phyloP scores from a whole-genome alignment of 352 stramenopile genomes.

The Phytophthora nicotianae region DNA sequence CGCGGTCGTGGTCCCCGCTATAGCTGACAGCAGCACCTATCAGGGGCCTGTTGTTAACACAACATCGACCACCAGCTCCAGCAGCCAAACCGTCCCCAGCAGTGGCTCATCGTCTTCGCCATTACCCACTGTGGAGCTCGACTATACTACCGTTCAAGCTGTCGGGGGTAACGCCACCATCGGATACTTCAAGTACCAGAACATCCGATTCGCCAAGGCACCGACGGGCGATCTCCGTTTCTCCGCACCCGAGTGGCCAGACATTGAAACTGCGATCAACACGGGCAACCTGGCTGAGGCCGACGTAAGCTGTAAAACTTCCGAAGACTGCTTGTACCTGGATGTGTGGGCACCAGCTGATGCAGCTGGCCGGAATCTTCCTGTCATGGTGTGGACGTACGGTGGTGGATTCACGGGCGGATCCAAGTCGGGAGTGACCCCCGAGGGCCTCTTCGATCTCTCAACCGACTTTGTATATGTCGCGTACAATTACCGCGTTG shows the following conservation, averaged over 20 bases:
- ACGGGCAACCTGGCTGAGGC: conserved; percentile 34
- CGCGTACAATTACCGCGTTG: conserved; percentile 46
- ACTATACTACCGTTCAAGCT: conserved; percentile 38
- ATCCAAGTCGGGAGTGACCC: conserved; percentile 25
- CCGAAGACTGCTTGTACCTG: conserved; percentile 26
- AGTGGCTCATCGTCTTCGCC: conserved; percentile 13
- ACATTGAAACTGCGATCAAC: conserved; percentile 28
- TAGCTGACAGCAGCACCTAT: conserved; percentile 17
- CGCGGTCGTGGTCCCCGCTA: neutral
- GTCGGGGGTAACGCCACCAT: conserved; percentile 31
- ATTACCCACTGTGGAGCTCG: conserved; percentile 27
- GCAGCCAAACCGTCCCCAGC: conserved; percentile 1
- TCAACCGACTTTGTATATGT: conserved; percentile 41
- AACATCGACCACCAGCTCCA: conserved; percentile 1
- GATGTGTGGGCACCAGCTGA: conserved; percentile 40
- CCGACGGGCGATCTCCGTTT: conserved; percentile 33
- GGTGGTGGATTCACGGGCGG: conserved; percentile 36
- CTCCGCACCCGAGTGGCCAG: conserved; percentile 27
- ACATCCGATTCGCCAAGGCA: conserved; percentile 35
- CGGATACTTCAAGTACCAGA: conserved; percentile 45
- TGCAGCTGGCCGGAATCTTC: conserved; percentile 26
- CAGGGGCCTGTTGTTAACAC: neutral
- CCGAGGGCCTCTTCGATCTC: conserved; percentile 33
- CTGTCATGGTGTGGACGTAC: conserved; percentile 44
- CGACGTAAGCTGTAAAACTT: neutral